phyloP scores from a whole-genome alignment of 768 basidiomycete genomes.

The Melanogaster broomeanus region DNA sequence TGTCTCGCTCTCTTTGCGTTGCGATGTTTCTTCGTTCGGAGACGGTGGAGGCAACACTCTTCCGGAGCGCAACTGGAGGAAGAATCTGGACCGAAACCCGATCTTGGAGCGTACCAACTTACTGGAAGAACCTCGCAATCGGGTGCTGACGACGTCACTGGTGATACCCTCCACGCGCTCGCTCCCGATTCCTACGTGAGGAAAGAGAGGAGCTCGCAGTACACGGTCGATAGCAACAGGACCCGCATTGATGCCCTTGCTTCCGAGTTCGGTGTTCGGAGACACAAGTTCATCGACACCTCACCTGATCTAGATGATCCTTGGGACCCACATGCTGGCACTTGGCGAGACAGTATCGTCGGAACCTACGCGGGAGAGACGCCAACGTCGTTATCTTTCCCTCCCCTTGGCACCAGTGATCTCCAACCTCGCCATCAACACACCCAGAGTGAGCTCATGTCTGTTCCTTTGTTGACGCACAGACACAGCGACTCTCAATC shows the following conservation, averaged over 20 bases:
- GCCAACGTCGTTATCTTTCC: slow-evolving; percentile 14
- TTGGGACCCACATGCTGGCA: slow-evolving; percentile 25
- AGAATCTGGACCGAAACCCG: slow-evolving; percentile 11
- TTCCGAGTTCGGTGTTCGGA: slow-evolving; percentile 12
- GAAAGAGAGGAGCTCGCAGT: slow-evolving; percentile 33
- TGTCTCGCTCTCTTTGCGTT: slow-evolving; percentile 54
- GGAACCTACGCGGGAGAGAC: slow-evolving; percentile 24
- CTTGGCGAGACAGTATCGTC: slow-evolving; percentile 31
- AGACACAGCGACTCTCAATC: slow-evolving; percentile 18
- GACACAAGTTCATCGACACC: neutral
- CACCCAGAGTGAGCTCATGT: slow-evolving; percentile 27
- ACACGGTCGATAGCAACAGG: slow-evolving; percentile 33
- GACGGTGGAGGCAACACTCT: slow-evolving; percentile 30
- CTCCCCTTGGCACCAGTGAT: neutral
- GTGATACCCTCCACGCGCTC: slow-evolving; percentile 40
- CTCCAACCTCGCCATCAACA: slow-evolving; percentile 22
- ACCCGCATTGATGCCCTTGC: slow-evolving; percentile 25
- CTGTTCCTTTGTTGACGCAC: slow-evolving; percentile 34
- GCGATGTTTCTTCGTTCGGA: slow-evolving; percentile 51
- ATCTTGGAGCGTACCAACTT: slow-evolving; percentile 37
- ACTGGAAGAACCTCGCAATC: slow-evolving; percentile 29
- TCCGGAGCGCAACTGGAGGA: slow-evolving; percentile 14
- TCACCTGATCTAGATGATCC: slow-evolving; percentile 16
- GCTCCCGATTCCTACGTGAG: slow-evolving; percentile 40
- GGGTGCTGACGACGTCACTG: slow-evolving; percentile 27